Evolutionary conservation across 2,329 filamentous ascomycete species (phyloP).

Genomic region (Pseudogymnoascus sp.): DNA sequence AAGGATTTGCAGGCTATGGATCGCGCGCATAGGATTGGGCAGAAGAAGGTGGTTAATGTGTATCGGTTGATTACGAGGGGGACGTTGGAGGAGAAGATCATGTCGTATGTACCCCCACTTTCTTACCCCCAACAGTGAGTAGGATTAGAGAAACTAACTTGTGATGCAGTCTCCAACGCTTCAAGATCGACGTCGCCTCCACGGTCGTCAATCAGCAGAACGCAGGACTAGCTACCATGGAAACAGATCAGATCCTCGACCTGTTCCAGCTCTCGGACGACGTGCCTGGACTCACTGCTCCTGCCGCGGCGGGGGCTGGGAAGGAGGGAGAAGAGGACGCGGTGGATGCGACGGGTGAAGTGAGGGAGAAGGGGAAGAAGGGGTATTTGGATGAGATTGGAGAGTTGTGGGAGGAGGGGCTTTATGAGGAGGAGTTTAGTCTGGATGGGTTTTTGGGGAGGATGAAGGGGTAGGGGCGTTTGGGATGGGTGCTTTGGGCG

Average conservation of each 20-base stretch:
- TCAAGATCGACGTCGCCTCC: conserved; percentile 97
- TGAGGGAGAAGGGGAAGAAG: conserved; percentile 92
- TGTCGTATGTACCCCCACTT: conserved; percentile 49
- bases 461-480: conserved; percentile 52
- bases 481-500: not conserved
- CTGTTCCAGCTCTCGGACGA: conserved; percentile 86
- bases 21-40: conserved; percentile 91
- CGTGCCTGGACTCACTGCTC: conserved; percentile 57
- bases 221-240: conserved; percentile 83
- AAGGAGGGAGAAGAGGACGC: conserved; percentile 71
- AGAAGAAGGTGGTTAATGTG: conserved; percentile 99
- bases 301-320: conserved; percentile 41
- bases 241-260: conserved; percentile 95
- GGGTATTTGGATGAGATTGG: conserved; percentile 90
- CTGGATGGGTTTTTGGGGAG: conserved; percentile 90
- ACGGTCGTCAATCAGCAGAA: conserved; percentile 99
- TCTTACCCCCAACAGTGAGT: not conserved
- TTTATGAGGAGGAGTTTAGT: conserved; percentile 98
- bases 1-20: conserved; percentile 99
- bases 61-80: conserved; percentile 94
- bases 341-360: conserved; percentile 87
- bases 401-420: conserved; percentile 93
- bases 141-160: conserved; percentile 12
- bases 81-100: conserved; percentile 95
- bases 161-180: conserved; percentile 71